Conservation (phyloP, 2,329 filamentous ascomycete genomes). For the Apiospora hydei region DNA sequence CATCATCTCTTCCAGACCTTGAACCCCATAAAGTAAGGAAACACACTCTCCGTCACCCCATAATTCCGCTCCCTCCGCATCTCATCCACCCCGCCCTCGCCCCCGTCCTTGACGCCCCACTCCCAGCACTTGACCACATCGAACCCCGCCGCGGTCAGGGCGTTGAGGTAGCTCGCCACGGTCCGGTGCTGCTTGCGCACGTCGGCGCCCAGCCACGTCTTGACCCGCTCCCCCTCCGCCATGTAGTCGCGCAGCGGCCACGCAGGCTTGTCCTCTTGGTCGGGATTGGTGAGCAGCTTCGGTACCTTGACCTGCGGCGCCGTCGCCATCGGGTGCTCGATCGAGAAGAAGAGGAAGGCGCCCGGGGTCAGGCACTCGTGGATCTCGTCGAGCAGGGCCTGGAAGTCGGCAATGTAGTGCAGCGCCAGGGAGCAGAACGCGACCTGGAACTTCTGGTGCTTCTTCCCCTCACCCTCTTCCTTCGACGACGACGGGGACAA, state of each 20-base stretch:
- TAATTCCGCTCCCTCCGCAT: not conserved
- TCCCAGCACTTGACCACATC: slow-evolving; percentile 48
- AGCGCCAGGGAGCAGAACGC: slow-evolving; percentile 51
- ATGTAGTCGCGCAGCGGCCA: slow-evolving; percentile 53
- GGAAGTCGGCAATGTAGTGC: slow-evolving; percentile 48
- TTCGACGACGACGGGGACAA: not conserved
- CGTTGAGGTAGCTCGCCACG: slow-evolving; percentile 48
- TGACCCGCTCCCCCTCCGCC: slow-evolving; percentile 49
- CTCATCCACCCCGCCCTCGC: not conserved
- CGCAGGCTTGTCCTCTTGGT: slow-evolving; percentile 41
- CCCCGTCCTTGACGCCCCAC: slow-evolving; percentile 36
- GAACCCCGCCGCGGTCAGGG: slow-evolving; percentile 47
- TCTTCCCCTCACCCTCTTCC: not conserved
- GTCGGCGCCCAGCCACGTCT: slow-evolving; percentile 51
- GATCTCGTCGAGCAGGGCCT: slow-evolving; percentile 42
- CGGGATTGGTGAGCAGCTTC: slow-evolving; percentile 34
- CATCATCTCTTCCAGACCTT: slow-evolving; percentile 10
- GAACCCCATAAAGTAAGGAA: slow-evolving; percentile 14
- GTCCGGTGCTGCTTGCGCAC: slow-evolving; percentile 57
- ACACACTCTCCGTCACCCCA: not conserved
- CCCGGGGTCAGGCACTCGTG: slow-evolving; percentile 43
- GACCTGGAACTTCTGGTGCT: slow-evolving; percentile 43
- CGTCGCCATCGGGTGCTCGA: slow-evolving; percentile 57
- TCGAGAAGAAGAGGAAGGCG: slow-evolving; percentile 51
- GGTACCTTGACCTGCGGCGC: slow-evolving; percentile 31